Evolutionary conservation across 495 filamentous ascomycete genomes (phyloP), one percentile per base, ranked within the genome.

Genomic region (Daldinia concentrica): DNA sequence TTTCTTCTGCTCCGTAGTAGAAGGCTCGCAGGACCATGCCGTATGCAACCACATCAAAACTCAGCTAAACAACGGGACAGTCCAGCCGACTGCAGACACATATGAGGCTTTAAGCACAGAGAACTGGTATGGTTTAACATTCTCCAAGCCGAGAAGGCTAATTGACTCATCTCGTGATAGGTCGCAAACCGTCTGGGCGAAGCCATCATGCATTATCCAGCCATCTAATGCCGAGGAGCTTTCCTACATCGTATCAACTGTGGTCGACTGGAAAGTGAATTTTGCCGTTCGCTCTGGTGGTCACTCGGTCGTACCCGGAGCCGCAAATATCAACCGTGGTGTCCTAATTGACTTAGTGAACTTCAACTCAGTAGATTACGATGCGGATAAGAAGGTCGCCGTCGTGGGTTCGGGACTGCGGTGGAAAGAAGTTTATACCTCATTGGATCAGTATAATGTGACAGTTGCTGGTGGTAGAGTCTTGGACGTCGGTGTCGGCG

Each of bases 261-360:
- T 80, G 14, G 64, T 68, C 26, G 57, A 50, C 60, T 61, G 68
- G 66, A 71, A 74, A 30, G 85, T 81, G 60, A 62, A 63, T 2
- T 86, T 86, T 65, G 77, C 84, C 11, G 75, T 86, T 57, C 85
- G 84, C 24, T 82, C 84, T 8, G 83, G 85, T 4, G 84, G 84
- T 24, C 86, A 89, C 79, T 79, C 79, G 8, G 74, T 79, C 14
- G 83, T 81, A 63, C 76, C 77, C 5, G 83, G 83, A 6, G 84
- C 79, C 12, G 76, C 84, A 6, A 88, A 86, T 68, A 85, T 88
- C 54, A 69, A 83, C 36, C 73, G 76, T 30, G 86, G 86, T 7
- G 76, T 87, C 7, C 81, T 86, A 14, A 82, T 89, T 65, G 84
- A 89, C 64, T 71, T 87, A 45, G 66, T 65, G 26, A 69, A 64